Percentiles rank a stretch among this genome's conserved stretches.
Conservation (phyloP, 164 flowering plant genomes). For the Litsea cubeba region DNA sequence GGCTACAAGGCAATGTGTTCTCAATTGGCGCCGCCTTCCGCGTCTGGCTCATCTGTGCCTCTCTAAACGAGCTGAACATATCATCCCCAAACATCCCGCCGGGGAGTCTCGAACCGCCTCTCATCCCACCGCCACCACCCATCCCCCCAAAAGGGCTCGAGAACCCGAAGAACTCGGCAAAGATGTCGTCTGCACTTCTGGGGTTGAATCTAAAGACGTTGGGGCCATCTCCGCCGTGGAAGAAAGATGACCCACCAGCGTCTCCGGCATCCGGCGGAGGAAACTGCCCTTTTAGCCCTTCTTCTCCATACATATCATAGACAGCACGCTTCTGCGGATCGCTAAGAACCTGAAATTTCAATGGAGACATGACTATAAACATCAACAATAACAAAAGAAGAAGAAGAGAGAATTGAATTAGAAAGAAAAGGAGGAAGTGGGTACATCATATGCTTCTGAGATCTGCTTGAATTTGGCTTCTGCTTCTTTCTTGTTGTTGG, state of each 20-base stretch:
- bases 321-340: constrained; percentile 57
- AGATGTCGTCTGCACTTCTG: constrained; percentile 53
- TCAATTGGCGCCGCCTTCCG: constrained; percentile 50
- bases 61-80: constrained; percentile 39
- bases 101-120: constrained; percentile 30
- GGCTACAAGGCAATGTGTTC: constrained; percentile 43
- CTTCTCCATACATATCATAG: constrained; percentile 65
- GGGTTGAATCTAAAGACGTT: constrained; percentile 47
- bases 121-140: constrained; percentile 31
- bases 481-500: constrained; percentile 58
- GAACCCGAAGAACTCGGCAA: constrained; percentile 50
- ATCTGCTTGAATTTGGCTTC: constrained; percentile 71
- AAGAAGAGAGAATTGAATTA: neutral
- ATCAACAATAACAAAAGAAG: neutral
- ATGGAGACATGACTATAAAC: too few species aligned
- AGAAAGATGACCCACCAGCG: constrained; percentile 38
- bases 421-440: neutral
- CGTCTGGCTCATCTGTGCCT: constrained; percentile 19
- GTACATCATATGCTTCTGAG: constrained; percentile 71
- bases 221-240: constrained; percentile 42
- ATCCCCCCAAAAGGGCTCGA: constrained; percentile 48
- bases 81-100: constrained; percentile 49
- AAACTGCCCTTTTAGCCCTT: constrained; percentile 54
- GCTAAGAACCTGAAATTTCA: constrained; percentile 41
- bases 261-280: constrained; percentile 48